These are phyloP conservation scores for Carex littledalei DNA, from an alignment of 176 grass and related monocot species.

Conservation along the genomic window DNA sequence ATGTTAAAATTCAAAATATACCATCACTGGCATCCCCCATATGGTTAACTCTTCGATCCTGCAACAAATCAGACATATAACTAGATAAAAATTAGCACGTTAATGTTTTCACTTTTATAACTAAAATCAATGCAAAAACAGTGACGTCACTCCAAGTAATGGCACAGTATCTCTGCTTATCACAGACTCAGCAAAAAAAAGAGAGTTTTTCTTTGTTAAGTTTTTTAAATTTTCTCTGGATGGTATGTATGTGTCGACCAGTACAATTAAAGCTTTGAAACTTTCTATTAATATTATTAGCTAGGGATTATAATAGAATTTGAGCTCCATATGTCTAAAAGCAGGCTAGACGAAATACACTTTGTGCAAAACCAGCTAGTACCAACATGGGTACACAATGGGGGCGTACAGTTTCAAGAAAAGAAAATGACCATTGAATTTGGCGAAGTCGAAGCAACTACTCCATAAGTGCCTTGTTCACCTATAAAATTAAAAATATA, in stretches of 20 bases:
- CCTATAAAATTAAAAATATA: conserved; percentile 5
- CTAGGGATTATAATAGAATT: neutral
- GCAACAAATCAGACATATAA: conserved; percentile 7
- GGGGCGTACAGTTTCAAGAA: neutral
- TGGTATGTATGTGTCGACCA: neutral
- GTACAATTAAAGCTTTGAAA: neutral
- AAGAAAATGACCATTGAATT: conserved; percentile 11
- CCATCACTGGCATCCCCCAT: conserved; percentile 10
- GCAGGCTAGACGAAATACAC: neutral
- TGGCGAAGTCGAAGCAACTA: neutral
- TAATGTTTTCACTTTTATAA: neutral
- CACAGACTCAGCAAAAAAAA: neutral
- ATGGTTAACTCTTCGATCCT: conserved; percentile 24
- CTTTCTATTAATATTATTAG: neutral
- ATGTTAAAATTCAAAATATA: conserved; percentile 12
- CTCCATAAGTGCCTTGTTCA: conserved; percentile 2
- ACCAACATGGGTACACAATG: neutral
- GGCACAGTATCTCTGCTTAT: neutral
- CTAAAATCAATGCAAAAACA: neutral
- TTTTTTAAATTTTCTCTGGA: neutral
- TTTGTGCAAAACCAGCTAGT: neutral
- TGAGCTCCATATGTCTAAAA: neutral
- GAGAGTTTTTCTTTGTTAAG: neutral
- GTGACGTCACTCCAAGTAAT: neutral
- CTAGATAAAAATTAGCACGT: neutral